phyloP scores from a whole-genome alignment of 2,329 filamentous ascomycete genomes.

The Fusarium sterilihyphosum region DNA sequence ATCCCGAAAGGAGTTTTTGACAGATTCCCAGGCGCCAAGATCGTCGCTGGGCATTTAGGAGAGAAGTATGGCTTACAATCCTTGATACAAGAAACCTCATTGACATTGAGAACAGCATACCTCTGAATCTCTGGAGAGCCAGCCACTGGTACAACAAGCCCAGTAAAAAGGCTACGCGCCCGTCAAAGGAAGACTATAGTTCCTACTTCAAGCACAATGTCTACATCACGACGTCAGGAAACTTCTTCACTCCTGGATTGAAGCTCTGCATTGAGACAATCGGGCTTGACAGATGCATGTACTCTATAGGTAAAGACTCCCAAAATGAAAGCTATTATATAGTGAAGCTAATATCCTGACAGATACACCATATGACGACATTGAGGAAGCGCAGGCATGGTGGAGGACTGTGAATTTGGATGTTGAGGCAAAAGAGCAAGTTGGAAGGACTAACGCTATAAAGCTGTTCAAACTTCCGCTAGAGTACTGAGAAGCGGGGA shows the following conservation, averaged over 20 bases:
- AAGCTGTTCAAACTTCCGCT: constrained; percentile 10
- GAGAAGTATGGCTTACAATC: constrained; percentile 2
- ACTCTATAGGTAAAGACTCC: not conserved
- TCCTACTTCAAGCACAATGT: constrained; percentile 14
- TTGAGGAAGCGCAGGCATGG: constrained; percentile 18
- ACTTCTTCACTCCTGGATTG: not conserved
- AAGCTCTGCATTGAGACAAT: constrained; percentile 12
- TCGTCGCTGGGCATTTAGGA: constrained; percentile 19
- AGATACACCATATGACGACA: constrained; percentile 10
- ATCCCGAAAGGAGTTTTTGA: not conserved
- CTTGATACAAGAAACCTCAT: not conserved
- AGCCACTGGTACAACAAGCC: constrained; percentile 19
- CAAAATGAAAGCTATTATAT: fast-evolving
- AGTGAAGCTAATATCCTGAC: fast-evolving
- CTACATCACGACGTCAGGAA: constrained; percentile 15
- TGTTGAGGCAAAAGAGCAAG: not conserved
- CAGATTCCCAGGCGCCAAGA: not conserved
- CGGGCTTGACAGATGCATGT: constrained; percentile 4
- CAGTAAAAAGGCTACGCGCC: not conserved
- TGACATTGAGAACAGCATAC: not conserved
- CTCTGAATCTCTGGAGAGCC: constrained; percentile 14
- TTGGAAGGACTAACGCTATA: constrained; percentile 4
- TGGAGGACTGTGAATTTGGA: constrained; percentile 3
- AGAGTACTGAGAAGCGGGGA: not conserved
- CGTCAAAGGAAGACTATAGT: constrained; percentile 3